phyloP scores from a whole-genome alignment of 2,329 filamentous ascomycete genomes.

The Atkinsonella hypoxylon region DNA sequence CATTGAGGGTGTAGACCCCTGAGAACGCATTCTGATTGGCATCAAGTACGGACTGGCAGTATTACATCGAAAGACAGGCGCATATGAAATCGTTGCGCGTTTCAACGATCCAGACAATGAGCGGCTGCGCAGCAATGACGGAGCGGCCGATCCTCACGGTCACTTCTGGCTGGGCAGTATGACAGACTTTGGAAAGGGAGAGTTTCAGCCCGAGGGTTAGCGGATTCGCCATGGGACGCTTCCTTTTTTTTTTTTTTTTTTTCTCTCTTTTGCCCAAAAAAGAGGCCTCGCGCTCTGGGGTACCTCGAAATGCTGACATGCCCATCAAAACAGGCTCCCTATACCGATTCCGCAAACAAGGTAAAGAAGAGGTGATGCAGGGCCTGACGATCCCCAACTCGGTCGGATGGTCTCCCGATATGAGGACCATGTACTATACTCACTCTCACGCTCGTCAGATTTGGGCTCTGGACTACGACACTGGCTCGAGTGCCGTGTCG shows the following conservation, averaged over 20 bases:
- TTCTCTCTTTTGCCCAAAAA: background rate
- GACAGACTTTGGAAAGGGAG: slow-evolving; percentile 55
- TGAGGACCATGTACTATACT: slow-evolving; percentile 69
- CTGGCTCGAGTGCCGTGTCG: slow-evolving; percentile 48
- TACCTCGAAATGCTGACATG: background rate
- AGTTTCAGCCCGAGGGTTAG: slow-evolving; percentile 49
- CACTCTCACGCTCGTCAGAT: slow-evolving; percentile 63
- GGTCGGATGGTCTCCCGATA: slow-evolving; percentile 65
- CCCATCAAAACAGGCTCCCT: slow-evolving; percentile 44
- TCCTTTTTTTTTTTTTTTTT: no score
- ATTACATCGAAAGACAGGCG: slow-evolving; percentile 49
- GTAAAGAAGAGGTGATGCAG: slow-evolving; percentile 46
- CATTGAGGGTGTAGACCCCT: slow-evolving; percentile 52
- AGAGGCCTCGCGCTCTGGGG: no score
- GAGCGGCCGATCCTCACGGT: slow-evolving; percentile 66
- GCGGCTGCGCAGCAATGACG: slow-evolving; percentile 65
- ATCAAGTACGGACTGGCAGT: slow-evolving; percentile 76
- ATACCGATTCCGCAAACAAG: slow-evolving; percentile 55
- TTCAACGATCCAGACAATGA: slow-evolving; percentile 34
- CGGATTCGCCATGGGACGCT: background rate
- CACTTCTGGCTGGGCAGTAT: slow-evolving; percentile 79
- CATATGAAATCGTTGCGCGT: slow-evolving; percentile 40
- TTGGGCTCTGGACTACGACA: slow-evolving; percentile 62
- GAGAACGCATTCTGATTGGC: slow-evolving; percentile 59
- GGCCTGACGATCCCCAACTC: slow-evolving; percentile 73